Conservation (phyloP, 1,284 basidiomycete genomes). For the Irpex sp. region DNA sequence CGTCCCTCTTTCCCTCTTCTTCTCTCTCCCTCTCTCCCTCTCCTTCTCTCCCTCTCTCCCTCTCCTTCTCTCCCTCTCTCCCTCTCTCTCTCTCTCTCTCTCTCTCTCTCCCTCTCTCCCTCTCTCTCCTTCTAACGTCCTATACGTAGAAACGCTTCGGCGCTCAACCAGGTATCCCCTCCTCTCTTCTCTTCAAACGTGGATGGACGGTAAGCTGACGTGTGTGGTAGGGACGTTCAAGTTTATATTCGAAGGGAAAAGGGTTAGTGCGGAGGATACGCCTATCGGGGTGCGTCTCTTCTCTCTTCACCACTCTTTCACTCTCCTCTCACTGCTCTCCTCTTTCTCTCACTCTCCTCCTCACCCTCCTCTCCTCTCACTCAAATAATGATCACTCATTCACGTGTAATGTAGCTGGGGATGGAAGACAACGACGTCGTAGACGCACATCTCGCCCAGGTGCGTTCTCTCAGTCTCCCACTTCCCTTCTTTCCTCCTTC, state of each 20-base stretch:
- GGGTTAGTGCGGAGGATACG: conserved; percentile 45
- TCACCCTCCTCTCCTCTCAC: background rate
- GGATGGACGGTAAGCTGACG: background rate
- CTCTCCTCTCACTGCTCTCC: background rate
- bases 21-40: background rate
- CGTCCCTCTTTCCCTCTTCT: background rate
- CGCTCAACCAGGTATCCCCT: conserved; percentile 45
- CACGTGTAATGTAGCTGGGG: conserved; percentile 30
- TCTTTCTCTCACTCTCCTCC: background rate
- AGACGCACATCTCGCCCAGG: conserved; percentile 54
- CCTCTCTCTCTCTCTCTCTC: background rate
- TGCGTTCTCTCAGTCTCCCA: conserved; percentile 12
- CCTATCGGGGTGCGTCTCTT: conserved; percentile 42
- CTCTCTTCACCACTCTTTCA: background rate
- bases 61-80: no score
- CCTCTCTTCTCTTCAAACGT: background rate
- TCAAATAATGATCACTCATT: no score
- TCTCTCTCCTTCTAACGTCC: background rate
- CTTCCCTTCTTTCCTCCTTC: no score
- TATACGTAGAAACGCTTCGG: conserved; percentile 49
- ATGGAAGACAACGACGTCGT: conserved; percentile 59
- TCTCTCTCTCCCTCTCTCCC: background rate
- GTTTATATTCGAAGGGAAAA: conserved; percentile 50
- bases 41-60: background rate
- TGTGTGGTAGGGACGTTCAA: conserved; percentile 46